Evolutionary conservation across 306 rosid species (phyloP).

Genomic region (Ormosia emarginata): DNA sequence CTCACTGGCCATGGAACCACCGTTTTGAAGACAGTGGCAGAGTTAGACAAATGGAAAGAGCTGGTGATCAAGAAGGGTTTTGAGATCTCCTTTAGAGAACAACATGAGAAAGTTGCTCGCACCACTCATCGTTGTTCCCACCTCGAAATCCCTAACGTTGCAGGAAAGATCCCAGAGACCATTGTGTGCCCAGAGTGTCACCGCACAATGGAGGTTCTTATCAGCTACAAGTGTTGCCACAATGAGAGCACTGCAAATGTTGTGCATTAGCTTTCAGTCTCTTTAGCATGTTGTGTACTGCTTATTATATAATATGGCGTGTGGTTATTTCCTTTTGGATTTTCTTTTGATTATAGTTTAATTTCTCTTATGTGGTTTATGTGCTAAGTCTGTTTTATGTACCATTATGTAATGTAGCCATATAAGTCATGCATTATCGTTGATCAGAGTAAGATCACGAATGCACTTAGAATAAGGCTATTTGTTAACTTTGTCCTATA

Average conservation of each 20-base stretch:
- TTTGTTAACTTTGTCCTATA: neutral
- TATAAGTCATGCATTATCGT: neutral
- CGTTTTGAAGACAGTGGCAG: conserved; percentile 33
- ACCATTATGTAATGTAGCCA: neutral
- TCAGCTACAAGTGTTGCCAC: conserved; percentile 71
- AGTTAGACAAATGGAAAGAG: conserved; percentile 48
- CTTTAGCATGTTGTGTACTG: neutral
- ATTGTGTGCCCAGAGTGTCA: conserved; percentile 55
- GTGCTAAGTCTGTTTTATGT: neutral
- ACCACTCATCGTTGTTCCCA: conserved; percentile 28
- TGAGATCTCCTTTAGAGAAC: conserved; percentile 25
- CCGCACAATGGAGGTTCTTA: conserved; percentile 50
- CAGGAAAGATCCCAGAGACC: conserved; percentile 40
- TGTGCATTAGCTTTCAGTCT: neutral
- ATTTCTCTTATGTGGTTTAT: neutral
- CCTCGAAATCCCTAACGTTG: conserved; percentile 29
- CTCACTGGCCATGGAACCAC: conserved; percentile 36
- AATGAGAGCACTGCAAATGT: neutral
- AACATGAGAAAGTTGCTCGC: conserved; percentile 1
- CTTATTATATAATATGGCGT: neutral
- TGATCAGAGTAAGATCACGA: conserved; percentile 8
- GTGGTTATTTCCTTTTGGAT: too few relatives aligned
- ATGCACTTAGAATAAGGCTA: conserved; percentile 12
- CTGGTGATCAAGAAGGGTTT: conserved; percentile 21
- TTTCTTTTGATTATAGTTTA: too few relatives aligned